These are phyloP conservation scores for Penicillium sumatraense DNA, from an alignment of 2,329 filamentous ascomycete genomes.

Conservation along the genomic window DNA sequence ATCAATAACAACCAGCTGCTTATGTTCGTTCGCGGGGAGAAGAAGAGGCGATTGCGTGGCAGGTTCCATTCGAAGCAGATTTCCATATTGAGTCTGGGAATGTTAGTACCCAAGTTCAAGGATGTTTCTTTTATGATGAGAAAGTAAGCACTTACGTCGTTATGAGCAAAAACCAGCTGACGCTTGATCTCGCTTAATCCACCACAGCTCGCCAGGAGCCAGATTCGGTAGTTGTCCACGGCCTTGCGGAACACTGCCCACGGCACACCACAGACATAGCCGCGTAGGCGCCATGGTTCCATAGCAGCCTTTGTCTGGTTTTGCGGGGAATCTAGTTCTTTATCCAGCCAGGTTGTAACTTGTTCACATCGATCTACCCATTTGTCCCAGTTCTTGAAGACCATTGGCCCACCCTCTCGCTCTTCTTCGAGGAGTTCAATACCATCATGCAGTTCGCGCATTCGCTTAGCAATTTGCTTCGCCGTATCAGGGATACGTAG, in stretches of 20 bases:
- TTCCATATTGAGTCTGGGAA: conserved; percentile 90
- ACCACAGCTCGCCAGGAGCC: conserved; percentile 74
- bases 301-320: conserved; percentile 46
- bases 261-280: conserved; percentile 79
- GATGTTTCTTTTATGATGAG: neutral
- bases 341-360: conserved; percentile 58
- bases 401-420: conserved; percentile 74
- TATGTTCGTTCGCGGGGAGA: conserved; percentile 89
- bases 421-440: conserved; percentile 84
- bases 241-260: conserved; percentile 78
- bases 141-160: conserved; percentile 70
- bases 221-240: conserved; percentile 76
- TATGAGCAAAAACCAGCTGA: conserved; percentile 91
- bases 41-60: conserved; percentile 79
- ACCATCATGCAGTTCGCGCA: conserved; percentile 93
- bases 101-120: conserved; percentile 18
- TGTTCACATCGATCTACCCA: conserved; percentile 72
- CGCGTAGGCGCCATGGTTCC: conserved; percentile 69
- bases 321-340: conserved; percentile 59
- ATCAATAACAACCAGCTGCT: conserved; percentile 95
- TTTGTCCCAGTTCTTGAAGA: conserved; percentile 94
- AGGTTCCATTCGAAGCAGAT: conserved; percentile 81
- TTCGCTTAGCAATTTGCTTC: conserved; percentile 92
- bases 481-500: conserved; percentile 82
- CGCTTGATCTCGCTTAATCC: conserved; percentile 69